A percentile compares a stretch with the other conserved stretches of the same genome.
Conservation (phyloP, 2,329 filamentous ascomycete species). For the Colletotrichum tanaceti region DNA sequence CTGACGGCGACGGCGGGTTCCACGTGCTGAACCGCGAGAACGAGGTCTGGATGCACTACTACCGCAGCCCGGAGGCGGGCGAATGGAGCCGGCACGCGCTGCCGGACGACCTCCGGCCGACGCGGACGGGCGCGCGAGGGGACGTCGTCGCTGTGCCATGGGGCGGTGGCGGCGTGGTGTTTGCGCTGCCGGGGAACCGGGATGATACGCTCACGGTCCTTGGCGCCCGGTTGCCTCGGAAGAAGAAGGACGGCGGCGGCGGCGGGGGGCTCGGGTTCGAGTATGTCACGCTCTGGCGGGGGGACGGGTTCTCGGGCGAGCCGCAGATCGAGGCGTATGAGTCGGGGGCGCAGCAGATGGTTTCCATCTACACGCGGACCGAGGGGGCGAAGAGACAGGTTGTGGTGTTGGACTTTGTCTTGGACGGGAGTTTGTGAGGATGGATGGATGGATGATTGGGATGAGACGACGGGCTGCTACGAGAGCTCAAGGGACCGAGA, state of each 20-base stretch:
- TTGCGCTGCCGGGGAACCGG: constrained; percentile 34
- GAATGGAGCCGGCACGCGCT: constrained; percentile 26
- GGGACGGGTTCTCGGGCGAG: constrained; percentile 35
- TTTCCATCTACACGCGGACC: constrained; percentile 35
- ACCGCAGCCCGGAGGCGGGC: constrained; percentile 18
- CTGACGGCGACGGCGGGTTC: constrained; percentile 29
- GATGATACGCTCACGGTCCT: constrained; percentile 30
- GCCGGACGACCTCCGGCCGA: constrained; percentile 18
- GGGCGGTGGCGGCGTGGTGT: constrained; percentile 18
- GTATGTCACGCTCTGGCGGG: constrained; percentile 27
- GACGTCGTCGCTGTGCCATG: constrained; percentile 29
- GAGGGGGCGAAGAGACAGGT: constrained; percentile 34
- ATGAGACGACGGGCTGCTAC: neutral
- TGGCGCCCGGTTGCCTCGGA: constrained; percentile 12
- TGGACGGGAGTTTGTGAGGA: constrained; percentile 18
- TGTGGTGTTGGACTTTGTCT: constrained; percentile 32
- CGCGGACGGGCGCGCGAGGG: constrained; percentile 32
- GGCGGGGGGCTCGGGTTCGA: neutral
- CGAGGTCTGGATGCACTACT: constrained; percentile 37
- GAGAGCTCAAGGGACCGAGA: neutral
- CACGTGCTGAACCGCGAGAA: constrained; percentile 37
- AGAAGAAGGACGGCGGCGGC: too few relatives aligned
- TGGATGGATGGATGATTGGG: too few relatives aligned
- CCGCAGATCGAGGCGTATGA: constrained; percentile 33
- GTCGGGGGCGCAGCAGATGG: constrained; percentile 19